Evolutionary conservation across 805 yeast species (phyloP).

Genomic region (Kregervanrija delftensis): DNA sequence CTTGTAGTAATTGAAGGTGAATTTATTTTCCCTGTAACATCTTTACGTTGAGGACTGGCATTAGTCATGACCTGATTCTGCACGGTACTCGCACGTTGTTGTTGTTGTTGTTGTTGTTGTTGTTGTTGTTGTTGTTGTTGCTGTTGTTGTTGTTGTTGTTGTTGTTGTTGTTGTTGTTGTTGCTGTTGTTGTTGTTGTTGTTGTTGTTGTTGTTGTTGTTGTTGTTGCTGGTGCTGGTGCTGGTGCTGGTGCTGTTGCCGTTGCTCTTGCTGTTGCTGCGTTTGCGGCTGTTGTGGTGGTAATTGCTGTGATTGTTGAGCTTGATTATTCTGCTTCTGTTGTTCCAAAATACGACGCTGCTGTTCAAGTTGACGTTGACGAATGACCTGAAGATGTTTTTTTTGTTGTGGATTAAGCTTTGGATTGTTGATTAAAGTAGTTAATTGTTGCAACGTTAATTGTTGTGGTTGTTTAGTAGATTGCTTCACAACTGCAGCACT

Average conservation of each 20-base stretch:
- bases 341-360: slow-evolving; percentile 20
- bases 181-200: slow-evolving; percentile 24
- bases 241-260: slow-evolving; percentile 13
- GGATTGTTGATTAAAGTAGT: slow-evolving; percentile 27
- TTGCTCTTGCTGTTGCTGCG: slow-evolving; percentile 4
- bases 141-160: slow-evolving; percentile 5
- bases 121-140: not conserved
- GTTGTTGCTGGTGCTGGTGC: slow-evolving; percentile 13
- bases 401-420: slow-evolving; percentile 36
- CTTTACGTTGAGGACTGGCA: slow-evolving; percentile 25
- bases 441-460: slow-evolving; percentile 21
- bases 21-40: slow-evolving; percentile 7
- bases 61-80: slow-evolving; percentile 1
- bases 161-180: slow-evolving; percentile 15
- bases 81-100: slow-evolving; percentile 4
- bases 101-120: slow-evolving; percentile 6
- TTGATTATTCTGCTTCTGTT: slow-evolving; percentile 9
- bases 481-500: slow-evolving; percentile 1
- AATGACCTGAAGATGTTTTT: slow-evolving; percentile 29
- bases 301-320: slow-evolving; percentile 5
- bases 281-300: slow-evolving; percentile 18
- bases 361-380: slow-evolving; percentile 24
- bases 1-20: slow-evolving; percentile 22
- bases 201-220: too few relatives aligned
- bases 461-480: slow-evolving; percentile 4